Conservation (phyloP, 208 protist genomes). For the Naegleria gruberi region DNA sequence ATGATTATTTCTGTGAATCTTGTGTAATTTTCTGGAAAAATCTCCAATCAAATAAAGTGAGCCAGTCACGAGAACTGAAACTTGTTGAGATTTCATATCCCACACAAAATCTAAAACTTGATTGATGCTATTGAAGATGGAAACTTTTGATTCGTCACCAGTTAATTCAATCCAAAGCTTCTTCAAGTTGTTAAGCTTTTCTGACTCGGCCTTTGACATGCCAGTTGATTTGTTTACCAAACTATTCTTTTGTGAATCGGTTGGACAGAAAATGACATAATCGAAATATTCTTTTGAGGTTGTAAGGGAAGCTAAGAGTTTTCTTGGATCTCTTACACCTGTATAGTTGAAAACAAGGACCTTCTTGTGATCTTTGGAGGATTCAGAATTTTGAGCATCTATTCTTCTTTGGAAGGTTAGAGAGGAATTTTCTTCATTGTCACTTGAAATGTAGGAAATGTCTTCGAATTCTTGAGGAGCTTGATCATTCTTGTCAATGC, state of each 20-base stretch:
- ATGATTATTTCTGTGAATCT: background rate
- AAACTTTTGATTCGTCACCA: no score
- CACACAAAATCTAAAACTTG: background rate
- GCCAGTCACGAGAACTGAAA: background rate
- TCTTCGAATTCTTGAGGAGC: background rate
- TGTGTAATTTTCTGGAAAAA: background rate
- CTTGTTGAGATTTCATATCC: background rate
- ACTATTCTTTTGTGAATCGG: background rate
- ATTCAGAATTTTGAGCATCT: background rate
- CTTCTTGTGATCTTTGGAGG: background rate
- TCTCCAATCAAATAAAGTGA: background rate
- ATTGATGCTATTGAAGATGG: background rate
- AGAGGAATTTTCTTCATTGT: background rate
- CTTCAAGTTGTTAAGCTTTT: background rate
- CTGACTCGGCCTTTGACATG: background rate
- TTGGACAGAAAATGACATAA: background rate
- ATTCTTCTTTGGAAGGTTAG: background rate
- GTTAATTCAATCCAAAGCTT: background rate
- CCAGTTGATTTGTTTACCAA: background rate
- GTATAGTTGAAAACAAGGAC: slow-evolving; percentile 16
- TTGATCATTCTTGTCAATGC: background rate
- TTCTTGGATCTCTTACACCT: background rate
- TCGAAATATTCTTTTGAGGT: background rate
- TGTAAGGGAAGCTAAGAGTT: background rate
- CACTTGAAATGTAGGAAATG: background rate